These are phyloP conservation scores for Digitaria exilis DNA, from an alignment of 202 grass and related monocot species.

Conservation along the genomic window DNA sequence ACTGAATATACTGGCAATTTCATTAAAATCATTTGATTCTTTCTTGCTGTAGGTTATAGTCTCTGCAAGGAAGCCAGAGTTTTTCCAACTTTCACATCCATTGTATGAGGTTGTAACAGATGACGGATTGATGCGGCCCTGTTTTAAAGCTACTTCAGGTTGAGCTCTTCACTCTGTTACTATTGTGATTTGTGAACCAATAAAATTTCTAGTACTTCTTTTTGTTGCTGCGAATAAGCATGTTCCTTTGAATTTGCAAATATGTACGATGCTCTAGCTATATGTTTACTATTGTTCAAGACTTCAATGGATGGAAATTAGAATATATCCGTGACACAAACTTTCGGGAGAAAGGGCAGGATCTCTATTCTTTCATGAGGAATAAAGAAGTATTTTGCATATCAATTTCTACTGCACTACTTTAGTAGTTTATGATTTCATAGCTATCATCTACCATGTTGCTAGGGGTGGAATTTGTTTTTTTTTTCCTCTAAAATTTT, in stretches of 20 bases:
- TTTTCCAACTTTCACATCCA: constrained; percentile 87
- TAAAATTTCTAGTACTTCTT: constrained; percentile 13
- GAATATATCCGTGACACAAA: background rate
- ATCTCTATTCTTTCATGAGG: constrained; percentile 5
- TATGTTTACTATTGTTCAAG: background rate
- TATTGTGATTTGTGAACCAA: constrained; percentile 10
- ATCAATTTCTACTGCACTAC: background rate
- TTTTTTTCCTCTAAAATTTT: too few relatives aligned
- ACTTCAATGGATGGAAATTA: background rate
- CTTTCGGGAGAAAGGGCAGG: background rate
- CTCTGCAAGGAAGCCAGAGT: constrained; percentile 94
- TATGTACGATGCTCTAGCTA: constrained; percentile 16
- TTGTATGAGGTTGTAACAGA: constrained; percentile 89
- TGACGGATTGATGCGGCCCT: constrained; percentile 89
- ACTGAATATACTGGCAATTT: constrained; percentile 10
- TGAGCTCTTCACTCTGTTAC: background rate
- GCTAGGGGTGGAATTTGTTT: too few relatives aligned
- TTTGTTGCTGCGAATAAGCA: constrained; percentile 30
- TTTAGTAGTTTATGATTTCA: background rate
- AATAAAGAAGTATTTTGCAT: constrained; percentile 4
- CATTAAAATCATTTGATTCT: constrained; percentile 32
- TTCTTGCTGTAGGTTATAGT: constrained; percentile 78
- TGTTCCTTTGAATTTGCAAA: background rate
- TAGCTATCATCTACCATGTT: background rate
- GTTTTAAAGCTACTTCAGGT: constrained; percentile 95